Percentiles rank a stretch among this genome's conserved stretches.
phyloP scores from a whole-genome alignment of 1,139 yeast species.

The Pichia cactophila region DNA sequence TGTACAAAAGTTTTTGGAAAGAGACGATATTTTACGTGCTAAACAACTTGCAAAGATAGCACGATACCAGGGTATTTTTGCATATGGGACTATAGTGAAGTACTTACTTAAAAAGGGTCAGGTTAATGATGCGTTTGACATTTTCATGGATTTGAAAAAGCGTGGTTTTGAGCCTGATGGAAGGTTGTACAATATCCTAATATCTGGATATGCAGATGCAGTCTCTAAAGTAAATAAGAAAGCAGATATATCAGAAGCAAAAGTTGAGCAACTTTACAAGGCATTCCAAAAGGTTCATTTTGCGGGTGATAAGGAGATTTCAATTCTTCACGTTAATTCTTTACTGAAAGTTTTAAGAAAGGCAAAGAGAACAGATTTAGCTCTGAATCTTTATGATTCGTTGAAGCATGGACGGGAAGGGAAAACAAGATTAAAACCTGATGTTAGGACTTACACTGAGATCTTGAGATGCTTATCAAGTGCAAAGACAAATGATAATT shows the following conservation, averaged over 20 bases:
- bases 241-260: slow-evolving; percentile 22
- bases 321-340: slow-evolving; percentile 30
- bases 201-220: slow-evolving; percentile 47
- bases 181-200: slow-evolving; percentile 48
- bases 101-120: slow-evolving; percentile 37
- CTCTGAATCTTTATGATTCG: slow-evolving; percentile 26
- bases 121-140: slow-evolving; percentile 41
- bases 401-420: slow-evolving; percentile 12
- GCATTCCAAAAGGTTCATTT: slow-evolving; percentile 20
- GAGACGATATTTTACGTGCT: slow-evolving; percentile 48
- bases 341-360: slow-evolving; percentile 29
- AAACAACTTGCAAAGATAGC: slow-evolving; percentile 44
- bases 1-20: slow-evolving; percentile 40
- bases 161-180: slow-evolving; percentile 51
- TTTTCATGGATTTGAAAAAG: slow-evolving; percentile 48
- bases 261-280: slow-evolving; percentile 22
- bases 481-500: slow-evolving; percentile 14
- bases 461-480: slow-evolving; percentile 24
- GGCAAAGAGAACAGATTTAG: slow-evolving; percentile 26
- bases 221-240: slow-evolving; percentile 7
- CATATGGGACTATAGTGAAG: slow-evolving; percentile 51
- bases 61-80: slow-evolving; percentile 44
- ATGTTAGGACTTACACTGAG: slow-evolving; percentile 30
- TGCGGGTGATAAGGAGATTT: slow-evolving; percentile 13
- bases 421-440: slow-evolving; percentile 22